Percentiles rank a stretch among this genome's conserved stretches.
phyloP scores from a whole-genome alignment of 176 grass and related monocot species.

The Hordeum marinum region DNA sequence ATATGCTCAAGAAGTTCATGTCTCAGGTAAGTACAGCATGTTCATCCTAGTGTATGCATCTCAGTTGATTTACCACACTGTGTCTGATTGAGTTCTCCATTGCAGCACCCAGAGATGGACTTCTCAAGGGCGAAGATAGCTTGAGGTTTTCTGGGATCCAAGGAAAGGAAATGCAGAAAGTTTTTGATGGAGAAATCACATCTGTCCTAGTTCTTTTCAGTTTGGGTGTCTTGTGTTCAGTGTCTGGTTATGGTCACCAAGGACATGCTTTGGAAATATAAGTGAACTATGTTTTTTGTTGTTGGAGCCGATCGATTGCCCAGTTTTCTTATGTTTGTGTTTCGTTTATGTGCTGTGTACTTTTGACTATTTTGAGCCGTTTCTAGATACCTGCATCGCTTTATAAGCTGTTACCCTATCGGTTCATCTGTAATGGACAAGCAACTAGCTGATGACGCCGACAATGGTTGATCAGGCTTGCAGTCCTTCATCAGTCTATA shows the following conservation, averaged over 20 bases:
- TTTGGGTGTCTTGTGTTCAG: background rate
- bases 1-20: conserved; percentile 98
- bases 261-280: background rate
- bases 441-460: too few relatives aligned
- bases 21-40: conserved; percentile 31
- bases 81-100: conserved; percentile 1
- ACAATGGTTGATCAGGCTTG: too few relatives aligned
- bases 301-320: background rate
- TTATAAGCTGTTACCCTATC: background rate
- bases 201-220: background rate
- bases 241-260: background rate
- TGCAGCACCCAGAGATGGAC: conserved; percentile 62
- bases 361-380: background rate
- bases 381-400: background rate
- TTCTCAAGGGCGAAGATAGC: conserved; percentile 43
- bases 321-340: background rate
- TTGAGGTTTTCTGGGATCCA: conserved; percentile 5
- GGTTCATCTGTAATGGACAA: too few relatives aligned
- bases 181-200: background rate
- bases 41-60: background rate
- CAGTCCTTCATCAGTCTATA: too few relatives aligned
- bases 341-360: background rate
- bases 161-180: background rate
- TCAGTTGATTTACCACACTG: background rate
- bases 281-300: background rate